Evolutionary conservation across 2,329 filamentous ascomycete species (phyloP), one percentile per base, ranked within the genome.

Genomic region (Penicillium hordei): DNA sequence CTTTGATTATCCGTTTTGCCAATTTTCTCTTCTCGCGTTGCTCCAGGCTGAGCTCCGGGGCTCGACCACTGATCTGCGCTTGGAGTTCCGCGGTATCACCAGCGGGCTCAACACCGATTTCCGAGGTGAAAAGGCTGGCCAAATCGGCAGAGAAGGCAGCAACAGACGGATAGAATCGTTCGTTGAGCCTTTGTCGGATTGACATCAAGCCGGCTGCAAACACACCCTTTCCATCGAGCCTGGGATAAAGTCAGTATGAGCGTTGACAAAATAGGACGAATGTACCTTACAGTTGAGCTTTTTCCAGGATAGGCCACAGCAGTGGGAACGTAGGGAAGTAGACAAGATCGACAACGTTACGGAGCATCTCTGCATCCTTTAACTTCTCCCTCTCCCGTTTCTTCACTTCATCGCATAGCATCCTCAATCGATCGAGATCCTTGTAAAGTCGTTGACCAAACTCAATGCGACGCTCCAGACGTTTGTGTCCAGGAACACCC

Each of bases 281-380:
- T 36, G 15, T 39, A 56, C 85, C 92, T 85, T 83, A 97, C 91
- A 81, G 81, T 69, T 90, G 82, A 10, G 91, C 91, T 75, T 89
- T 91, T 40, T 92, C 88, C 49, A 97, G 80, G 29, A 94, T 88
- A 4, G 90, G 89, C 69, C 83, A 83, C 23, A 99, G 82, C 50
- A 95, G 78, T 66, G 87, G 87, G 55, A 88, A 84, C 15, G 97
- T 85, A 0, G 94, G 94, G 65, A 97, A 97, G 76, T 97, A 99
- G 66, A 95, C 89, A 36, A 86, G 89, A 72, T 97, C 89, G 31
- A 97, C 85, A 68, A 96, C 88, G 59, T 88, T 86, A 65, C 86
- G 86, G 67, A 97, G 84, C 49, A 92, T 80, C 70, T 90, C 85
- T 15, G 87, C 87, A 56, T 90, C 88, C 59, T 91, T 85, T 23